phyloP scores from a whole-genome alignment of 176 grass and related monocot genomes.

The Ensete ventricosum region DNA sequence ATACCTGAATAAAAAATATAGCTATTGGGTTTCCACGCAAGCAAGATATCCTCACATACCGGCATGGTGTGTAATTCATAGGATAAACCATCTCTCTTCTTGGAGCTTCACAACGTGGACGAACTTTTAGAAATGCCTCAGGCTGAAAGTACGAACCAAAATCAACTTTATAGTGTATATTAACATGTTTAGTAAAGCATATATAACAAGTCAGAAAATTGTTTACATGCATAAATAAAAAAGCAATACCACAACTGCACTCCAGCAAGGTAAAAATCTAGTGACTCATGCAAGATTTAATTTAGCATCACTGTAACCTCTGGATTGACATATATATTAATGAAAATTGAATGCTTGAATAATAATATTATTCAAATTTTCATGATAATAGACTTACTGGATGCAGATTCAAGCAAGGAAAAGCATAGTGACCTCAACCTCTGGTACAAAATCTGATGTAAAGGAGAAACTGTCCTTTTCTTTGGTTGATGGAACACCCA shows the following conservation, averaged over 20 bases:
- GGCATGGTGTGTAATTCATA: slow-evolving; percentile 64
- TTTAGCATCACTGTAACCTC: no score
- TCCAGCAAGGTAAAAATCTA: no score
- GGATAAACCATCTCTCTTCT: slow-evolving; percentile 88
- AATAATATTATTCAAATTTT: no score
- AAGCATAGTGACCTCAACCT: no score
- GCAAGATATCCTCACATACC: slow-evolving; percentile 84
- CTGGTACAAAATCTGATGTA: no score
- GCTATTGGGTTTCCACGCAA: slow-evolving; percentile 85
- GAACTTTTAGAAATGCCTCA: slow-evolving; percentile 77
- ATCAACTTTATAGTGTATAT: not conserved
- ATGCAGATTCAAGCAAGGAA: no score
- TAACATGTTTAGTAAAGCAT: not conserved
- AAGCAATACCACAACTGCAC: not conserved
- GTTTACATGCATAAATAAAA: not conserved
- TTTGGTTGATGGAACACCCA: no score
- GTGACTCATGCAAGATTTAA: no score
- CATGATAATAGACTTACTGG: no score
- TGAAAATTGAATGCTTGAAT: no score
- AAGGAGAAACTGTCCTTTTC: no score
- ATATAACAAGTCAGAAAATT: not conserved
- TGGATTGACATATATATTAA: no score
- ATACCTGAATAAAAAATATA: slow-evolving; percentile 82
- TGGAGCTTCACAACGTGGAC: slow-evolving; percentile 63
- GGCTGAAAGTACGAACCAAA: slow-evolving; percentile 30